A percentile compares a stretch with the other conserved stretches of the same genome.
Conservation (phyloP, 192 early-diverging fungal species). For the Dimargaris cristalligena region DNA sequence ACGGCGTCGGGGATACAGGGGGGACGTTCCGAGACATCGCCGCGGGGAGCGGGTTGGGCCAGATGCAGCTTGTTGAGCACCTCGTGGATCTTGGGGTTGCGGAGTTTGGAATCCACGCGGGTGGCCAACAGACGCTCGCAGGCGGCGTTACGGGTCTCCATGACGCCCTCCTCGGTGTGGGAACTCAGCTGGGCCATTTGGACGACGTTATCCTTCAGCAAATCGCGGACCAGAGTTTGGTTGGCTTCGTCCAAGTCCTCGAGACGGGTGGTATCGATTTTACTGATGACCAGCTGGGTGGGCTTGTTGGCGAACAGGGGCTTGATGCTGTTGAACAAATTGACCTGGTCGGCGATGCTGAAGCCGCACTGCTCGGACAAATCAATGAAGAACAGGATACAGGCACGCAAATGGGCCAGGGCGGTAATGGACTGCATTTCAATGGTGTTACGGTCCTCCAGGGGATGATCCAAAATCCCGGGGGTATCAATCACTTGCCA, state of each 20-base stretch:
- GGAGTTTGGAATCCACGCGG: constrained; percentile 92
- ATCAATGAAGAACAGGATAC: constrained; percentile 96
- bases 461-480: constrained; percentile 96
- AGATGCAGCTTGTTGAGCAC: constrained; percentile 94
- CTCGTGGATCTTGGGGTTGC: constrained; percentile 65
- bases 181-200: constrained; percentile 72
- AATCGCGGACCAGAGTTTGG: constrained; percentile 53
- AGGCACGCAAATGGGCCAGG: constrained; percentile 89
- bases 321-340: constrained; percentile 86
- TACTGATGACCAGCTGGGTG: constrained; percentile 83
- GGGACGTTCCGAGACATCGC: constrained; percentile 72
- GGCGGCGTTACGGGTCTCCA: constrained; percentile 83
- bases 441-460: constrained; percentile 98
- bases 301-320: constrained; percentile 99
- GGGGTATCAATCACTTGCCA: constrained; percentile 99
- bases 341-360: constrained; percentile 78
- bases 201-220: constrained; percentile 45
- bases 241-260: constrained; percentile 62
- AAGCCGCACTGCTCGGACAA: constrained; percentile 98
- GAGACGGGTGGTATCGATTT: constrained; percentile 77
- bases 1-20: constrained; percentile 67
- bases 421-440: constrained; percentile 99
- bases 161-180: constrained; percentile 89
- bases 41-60: constrained; percentile 55
- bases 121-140: constrained; percentile 85